Evolutionary conservation across 306 rosid genomes (phyloP).

Genomic region (Oemleria cerasiformis): DNA sequence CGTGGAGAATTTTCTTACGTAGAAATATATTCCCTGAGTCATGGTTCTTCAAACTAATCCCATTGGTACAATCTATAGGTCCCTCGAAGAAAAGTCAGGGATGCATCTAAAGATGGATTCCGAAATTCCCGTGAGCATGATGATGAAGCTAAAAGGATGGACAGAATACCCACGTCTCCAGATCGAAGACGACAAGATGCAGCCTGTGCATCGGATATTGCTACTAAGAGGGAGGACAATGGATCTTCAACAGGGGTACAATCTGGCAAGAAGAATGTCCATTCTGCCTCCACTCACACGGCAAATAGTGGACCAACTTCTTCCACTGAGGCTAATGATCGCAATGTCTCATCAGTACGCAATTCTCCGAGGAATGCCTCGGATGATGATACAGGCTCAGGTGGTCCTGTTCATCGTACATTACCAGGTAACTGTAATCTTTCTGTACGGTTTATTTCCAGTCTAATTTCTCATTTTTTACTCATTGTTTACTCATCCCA

Average conservation of each 20-base stretch:
- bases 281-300: slow-evolving; percentile 50
- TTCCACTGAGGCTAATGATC: slow-evolving; percentile 64
- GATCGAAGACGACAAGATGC: slow-evolving; percentile 68
- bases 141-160: slow-evolving; percentile 69
- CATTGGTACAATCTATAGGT: slow-evolving; percentile 41
- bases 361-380: slow-evolving; percentile 73
- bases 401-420: slow-evolving; percentile 83
- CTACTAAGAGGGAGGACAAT: slow-evolving; percentile 57
- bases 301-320: slow-evolving; percentile 65
- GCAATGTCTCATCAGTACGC: slow-evolving; percentile 50
- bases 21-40: not conserved
- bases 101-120: slow-evolving; percentile 62
- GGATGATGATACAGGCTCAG: slow-evolving; percentile 72
- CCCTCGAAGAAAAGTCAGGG: slow-evolving; percentile 73
- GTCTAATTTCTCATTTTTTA: not conserved
- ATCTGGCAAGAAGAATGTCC: slow-evolving; percentile 44
- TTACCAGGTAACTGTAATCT: slow-evolving; percentile 70
- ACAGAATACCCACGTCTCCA: slow-evolving; percentile 50
- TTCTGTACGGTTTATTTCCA: not conserved
- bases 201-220: slow-evolving; percentile 42
- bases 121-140: slow-evolving; percentile 62
- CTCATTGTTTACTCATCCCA: slow-evolving; percentile 24
- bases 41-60: slow-evolving; percentile 7
- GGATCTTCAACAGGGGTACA: slow-evolving; percentile 48
- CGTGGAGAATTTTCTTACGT: not conserved